A percentile compares a stretch with the other conserved stretches of the same genome.
phyloP scores from a whole-genome alignment of 345 rosid species.

The Clausena lansium region DNA sequence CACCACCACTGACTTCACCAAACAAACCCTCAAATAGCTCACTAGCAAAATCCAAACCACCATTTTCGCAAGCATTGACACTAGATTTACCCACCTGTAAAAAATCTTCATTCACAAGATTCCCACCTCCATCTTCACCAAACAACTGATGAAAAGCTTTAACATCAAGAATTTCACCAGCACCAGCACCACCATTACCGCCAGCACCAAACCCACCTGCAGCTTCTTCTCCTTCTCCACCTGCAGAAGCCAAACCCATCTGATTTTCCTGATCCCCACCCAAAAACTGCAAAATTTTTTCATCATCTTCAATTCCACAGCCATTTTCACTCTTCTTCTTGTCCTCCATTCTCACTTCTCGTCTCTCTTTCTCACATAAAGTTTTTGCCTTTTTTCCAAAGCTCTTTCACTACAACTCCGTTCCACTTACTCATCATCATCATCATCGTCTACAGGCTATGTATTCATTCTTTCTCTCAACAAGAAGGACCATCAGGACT shows the following conservation, averaged over 20 bases:
- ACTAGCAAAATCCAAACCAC: slow-evolving; percentile 13
- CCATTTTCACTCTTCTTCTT: slow-evolving; percentile 16
- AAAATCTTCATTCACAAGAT: not conserved
- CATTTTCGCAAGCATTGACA: slow-evolving; percentile 6
- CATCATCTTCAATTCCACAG: slow-evolving; percentile 11
- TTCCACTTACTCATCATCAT: not conserved
- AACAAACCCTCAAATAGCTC: slow-evolving; percentile 21
- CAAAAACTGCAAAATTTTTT: slow-evolving; percentile 25
- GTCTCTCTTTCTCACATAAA: slow-evolving; percentile 8
- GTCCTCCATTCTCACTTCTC: not conserved
- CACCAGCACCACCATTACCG: not conserved
- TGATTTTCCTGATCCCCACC: slow-evolving; percentile 17
- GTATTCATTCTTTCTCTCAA: not conserved
- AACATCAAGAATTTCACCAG: not conserved
- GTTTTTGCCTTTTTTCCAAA: not conserved
- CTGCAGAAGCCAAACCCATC: slow-evolving; percentile 4
- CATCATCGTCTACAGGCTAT: no score
- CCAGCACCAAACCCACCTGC: slow-evolving; percentile 5
- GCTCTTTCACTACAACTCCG: slow-evolving; percentile 14
- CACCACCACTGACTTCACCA: slow-evolving; percentile 19
- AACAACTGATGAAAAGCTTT: slow-evolving; percentile 5
- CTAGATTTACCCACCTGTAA: slow-evolving; percentile 5
- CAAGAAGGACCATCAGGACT: not conserved
- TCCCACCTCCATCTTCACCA: slow-evolving; percentile 10
- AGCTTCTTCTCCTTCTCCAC: not conserved